phyloP scores from a whole-genome alignment of 2,329 filamentous ascomycete species.

The Rhynchosporium secalis region DNA sequence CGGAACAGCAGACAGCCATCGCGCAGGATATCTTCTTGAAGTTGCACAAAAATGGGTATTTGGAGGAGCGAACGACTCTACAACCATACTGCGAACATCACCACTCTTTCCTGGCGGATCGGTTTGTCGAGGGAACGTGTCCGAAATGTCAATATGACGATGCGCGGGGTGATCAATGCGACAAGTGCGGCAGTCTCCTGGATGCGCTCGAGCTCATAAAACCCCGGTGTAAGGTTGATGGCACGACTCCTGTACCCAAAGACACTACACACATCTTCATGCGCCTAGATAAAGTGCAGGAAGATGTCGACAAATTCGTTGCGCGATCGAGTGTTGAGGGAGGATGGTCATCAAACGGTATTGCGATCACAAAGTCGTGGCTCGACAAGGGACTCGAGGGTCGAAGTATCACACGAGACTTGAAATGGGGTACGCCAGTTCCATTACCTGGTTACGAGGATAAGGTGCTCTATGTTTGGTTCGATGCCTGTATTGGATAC shows the following conservation, averaged over 20 bases:
- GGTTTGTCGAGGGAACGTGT: constrained; percentile 80
- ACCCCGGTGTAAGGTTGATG: constrained; percentile 89
- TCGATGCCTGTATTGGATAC: constrained; percentile 91
- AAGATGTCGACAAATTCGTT: constrained; percentile 76
- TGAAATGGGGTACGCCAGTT: constrained; percentile 75
- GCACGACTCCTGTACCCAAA: constrained; percentile 73
- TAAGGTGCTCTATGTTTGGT: constrained; percentile 83
- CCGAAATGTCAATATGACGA: constrained; percentile 71
- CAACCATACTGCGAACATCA: constrained; percentile 90
- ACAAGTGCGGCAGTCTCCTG: constrained; percentile 66
- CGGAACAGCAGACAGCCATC: constrained; percentile 84
- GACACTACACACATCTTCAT: constrained; percentile 91
- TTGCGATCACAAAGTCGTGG: constrained; percentile 78
- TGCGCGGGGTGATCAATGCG: constrained; percentile 73
- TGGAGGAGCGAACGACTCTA: constrained; percentile 82
- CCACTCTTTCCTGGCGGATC: constrained; percentile 76
- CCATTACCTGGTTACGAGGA: constrained; percentile 63
- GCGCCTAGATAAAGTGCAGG: constrained; percentile 79
- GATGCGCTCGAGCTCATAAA: constrained; percentile 69
- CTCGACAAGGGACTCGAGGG: constrained; percentile 80
- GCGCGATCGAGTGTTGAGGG: constrained; percentile 71
- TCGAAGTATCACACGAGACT: constrained; percentile 86
- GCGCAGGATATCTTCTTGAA: constrained; percentile 87
- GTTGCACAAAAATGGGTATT: constrained; percentile 83
- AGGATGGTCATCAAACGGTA: constrained; percentile 73